Evolutionary conservation across 441 rosid genomes (phyloP).

Genomic region (Flueggea neowawraea): DNA sequence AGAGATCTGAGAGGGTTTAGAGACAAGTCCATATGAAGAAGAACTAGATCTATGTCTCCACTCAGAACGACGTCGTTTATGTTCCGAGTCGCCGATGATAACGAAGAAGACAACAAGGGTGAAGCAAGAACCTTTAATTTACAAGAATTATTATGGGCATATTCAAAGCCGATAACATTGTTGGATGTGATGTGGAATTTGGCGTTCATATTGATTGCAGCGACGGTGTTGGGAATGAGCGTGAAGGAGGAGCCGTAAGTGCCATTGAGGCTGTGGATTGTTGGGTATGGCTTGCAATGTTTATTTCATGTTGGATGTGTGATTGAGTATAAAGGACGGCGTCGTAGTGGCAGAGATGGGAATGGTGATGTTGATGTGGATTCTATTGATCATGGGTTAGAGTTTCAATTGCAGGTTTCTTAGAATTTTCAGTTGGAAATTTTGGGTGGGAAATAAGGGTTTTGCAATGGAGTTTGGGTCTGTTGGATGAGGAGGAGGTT

Average conservation of each 20-base stretch:
- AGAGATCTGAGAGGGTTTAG: slow-evolving; percentile 59
- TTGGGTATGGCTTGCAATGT: slow-evolving; percentile 75
- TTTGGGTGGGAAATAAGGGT: too few relatives aligned
- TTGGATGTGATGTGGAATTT: slow-evolving; percentile 86
- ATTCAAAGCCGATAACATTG: slow-evolving; percentile 82
- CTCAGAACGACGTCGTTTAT: slow-evolving; percentile 41
- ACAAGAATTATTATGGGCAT: slow-evolving; percentile 47
- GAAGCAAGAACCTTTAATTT: too few relatives aligned
- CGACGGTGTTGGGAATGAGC: slow-evolving; percentile 55
- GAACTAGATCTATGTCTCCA: slow-evolving; percentile 94
- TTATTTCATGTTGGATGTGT: slow-evolving; percentile 74
- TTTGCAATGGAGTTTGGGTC: too few relatives aligned
- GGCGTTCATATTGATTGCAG: slow-evolving; percentile 65
- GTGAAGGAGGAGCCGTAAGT: slow-evolving; percentile 52
- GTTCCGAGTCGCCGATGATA: slow-evolving; percentile 19
- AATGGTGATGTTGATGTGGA: slow-evolving; percentile 33
- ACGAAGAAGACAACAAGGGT: background rate
- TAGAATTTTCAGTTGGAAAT: too few relatives aligned
- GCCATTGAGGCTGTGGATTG: slow-evolving; percentile 80
- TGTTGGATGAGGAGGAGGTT: too few relatives aligned
- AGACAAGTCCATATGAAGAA: slow-evolving; percentile 63
- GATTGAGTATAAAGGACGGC: slow-evolving; percentile 57
- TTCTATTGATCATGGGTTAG: slow-evolving; percentile 37
- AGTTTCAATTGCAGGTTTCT: too few relatives aligned
- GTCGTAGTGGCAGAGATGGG: slow-evolving; percentile 47